Percentiles rank a stretch among this genome's conserved stretches.
Conservation (phyloP, 306 rosid species). For the Corylus americana region DNA sequence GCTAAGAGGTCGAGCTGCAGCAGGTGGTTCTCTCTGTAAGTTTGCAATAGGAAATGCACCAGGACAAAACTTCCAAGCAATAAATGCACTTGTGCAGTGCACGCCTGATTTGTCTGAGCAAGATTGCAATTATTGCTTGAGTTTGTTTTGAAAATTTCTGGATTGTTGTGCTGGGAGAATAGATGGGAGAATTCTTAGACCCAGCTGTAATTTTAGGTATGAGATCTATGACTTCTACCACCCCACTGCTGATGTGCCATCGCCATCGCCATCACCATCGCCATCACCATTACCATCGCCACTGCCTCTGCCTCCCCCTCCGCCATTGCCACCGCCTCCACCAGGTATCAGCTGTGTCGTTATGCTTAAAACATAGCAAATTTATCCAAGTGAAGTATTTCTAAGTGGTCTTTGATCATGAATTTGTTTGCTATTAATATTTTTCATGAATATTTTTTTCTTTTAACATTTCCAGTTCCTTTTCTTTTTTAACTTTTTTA, state of each 20-base stretch:
- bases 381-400: no score
- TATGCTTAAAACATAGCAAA: no score
- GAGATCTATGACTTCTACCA: not conserved
- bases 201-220: conserved; percentile 19
- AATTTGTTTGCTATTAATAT: no score
- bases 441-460: no score
- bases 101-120: conserved; percentile 24
- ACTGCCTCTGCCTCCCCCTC: no score
- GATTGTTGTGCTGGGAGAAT: not conserved
- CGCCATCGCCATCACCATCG: no score
- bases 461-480: no score
- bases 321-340: no score
- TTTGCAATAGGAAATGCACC: not conserved
- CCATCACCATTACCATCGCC: no score
- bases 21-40: conserved; percentile 4
- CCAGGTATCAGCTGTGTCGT: no score
- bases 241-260: not conserved
- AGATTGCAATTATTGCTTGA: conserved; percentile 23
- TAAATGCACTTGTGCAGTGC: conserved; percentile 25
- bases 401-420: no score
- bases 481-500: no score
- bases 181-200: not conserved
- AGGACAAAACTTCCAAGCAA: not conserved
- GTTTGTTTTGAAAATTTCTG: not conserved
- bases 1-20: not conserved